Percentiles rank a stretch among this genome's conserved stretches.
These are phyloP conservation scores for Chamaecyparis obtusa DNA, from an alignment of 75 land plant species.

Conservation along the genomic window DNA sequence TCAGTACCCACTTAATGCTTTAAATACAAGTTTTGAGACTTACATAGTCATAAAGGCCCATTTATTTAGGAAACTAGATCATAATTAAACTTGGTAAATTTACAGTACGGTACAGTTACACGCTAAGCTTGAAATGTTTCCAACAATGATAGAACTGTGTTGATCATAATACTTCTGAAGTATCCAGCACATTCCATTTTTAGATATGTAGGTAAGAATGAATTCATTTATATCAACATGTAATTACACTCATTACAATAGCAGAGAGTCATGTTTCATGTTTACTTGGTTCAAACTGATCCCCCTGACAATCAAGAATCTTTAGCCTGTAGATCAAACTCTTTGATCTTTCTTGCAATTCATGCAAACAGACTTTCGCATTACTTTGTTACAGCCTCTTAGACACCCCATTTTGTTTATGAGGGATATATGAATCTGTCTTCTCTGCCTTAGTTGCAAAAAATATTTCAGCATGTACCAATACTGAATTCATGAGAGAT, in stretches of 20 bases:
- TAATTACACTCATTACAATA: slow-evolving; percentile 2
- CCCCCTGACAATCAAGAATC: not conserved
- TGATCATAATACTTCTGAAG: not conserved
- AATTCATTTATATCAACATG: slow-evolving; percentile 5
- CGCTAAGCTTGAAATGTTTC: not conserved
- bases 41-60: not conserved
- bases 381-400: not conserved
- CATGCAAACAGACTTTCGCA: not conserved
- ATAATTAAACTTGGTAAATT: not conserved
- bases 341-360: not conserved
- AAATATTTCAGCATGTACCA: not conserved
- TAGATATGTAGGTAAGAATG: not conserved
- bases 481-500: not conserved
- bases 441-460: slow-evolving; percentile 6
- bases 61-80: too few species aligned
- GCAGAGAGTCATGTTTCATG: not conserved
- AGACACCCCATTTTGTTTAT: not conserved
- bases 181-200: not conserved
- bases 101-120: not conserved
- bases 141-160: not conserved
- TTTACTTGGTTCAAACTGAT: not conserved
- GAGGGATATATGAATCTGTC: not conserved
- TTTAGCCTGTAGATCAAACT: not conserved
- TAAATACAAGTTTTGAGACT: not conserved
- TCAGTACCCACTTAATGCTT: too few species aligned